A percentile compares a stretch with the other conserved stretches of the same genome.
Conservation (phyloP, 768 basidiomycete species). For the Mycena filopes region DNA sequence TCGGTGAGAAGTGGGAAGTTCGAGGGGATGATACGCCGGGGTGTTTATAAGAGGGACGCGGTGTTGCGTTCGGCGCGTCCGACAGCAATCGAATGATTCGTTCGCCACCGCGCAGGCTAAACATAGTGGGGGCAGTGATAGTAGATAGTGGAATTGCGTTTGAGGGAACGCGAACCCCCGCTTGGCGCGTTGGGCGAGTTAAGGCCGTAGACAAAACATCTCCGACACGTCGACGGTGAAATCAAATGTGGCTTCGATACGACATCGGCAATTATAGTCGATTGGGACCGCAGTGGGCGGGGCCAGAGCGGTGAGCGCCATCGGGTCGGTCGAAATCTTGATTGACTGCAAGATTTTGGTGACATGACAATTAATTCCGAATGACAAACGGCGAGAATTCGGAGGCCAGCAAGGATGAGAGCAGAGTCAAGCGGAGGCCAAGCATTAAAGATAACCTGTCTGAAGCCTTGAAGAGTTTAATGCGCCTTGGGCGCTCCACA, state of each 20-base stretch:
- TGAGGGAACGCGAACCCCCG: conserved; percentile 14
- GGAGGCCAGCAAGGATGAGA: not conserved
- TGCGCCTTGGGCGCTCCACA: not conserved
- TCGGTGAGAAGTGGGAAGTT: not conserved
- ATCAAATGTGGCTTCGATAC: conserved; percentile 17
- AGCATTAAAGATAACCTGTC: not conserved
- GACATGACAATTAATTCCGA: conserved; percentile 21
- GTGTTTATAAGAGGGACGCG: conserved; percentile 11
- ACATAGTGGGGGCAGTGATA: conserved; percentile 15
- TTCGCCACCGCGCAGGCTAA: not conserved
- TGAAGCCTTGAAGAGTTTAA: not conserved
- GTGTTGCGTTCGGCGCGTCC: not conserved
- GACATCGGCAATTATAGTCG: conserved; percentile 18
- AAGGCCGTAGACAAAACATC: conserved; percentile 26
- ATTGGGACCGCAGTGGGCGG: conserved; percentile 8
- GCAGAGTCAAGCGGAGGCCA: not conserved
- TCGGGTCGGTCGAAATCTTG: conserved; percentile 25
- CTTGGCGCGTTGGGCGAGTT: conserved; percentile 23
- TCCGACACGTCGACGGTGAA: not conserved
- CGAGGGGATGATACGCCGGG: not conserved
- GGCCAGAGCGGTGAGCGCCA: conserved; percentile 23
- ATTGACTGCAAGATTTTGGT: conserved; percentile 17
- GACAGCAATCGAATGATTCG: conserved; percentile 6
- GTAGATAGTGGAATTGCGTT: not conserved
- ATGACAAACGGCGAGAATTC: not conserved